A percentile compares a stretch with the other conserved stretches of the same genome.
Conservation (phyloP, 1,284 basidiomycete species). For the Leccinum solheimii region DNA sequence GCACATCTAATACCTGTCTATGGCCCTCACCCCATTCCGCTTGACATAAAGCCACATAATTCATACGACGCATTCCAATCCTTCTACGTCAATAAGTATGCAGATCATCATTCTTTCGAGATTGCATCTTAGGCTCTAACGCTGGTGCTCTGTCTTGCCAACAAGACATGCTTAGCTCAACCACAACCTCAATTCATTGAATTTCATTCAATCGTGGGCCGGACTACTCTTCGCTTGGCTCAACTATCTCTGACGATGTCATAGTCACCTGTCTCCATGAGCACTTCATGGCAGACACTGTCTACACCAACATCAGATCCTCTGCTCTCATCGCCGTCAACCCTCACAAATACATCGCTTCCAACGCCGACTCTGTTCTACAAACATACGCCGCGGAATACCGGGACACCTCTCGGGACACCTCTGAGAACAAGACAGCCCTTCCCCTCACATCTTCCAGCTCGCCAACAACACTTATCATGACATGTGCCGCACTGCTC, state of each 20-base stretch:
- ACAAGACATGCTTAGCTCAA: too few species aligned
- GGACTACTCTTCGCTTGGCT: too few species aligned
- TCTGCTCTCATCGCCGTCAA: slow-evolving; percentile 80
- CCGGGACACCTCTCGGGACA: slow-evolving; percentile 57
- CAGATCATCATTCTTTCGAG: too few species aligned
- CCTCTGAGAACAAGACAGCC: slow-evolving; percentile 49
- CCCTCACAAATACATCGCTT: slow-evolving; percentile 82
- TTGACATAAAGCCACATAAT: too few species aligned
- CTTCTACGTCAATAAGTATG: too few species aligned
- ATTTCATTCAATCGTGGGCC: too few species aligned
- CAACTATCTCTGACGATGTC: slow-evolving; percentile 56
- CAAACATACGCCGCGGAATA: slow-evolving; percentile 82
- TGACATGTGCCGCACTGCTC: slow-evolving; percentile 91
- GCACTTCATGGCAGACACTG: slow-evolving; percentile 78
- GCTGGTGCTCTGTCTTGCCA: too few species aligned
- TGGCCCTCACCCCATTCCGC: too few species aligned
- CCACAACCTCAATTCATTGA: too few species aligned
- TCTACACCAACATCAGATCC: slow-evolving; percentile 50
- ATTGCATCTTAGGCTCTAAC: too few species aligned
- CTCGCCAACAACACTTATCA: slow-evolving; percentile 91
- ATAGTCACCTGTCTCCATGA: slow-evolving; percentile 83
- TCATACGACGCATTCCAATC: too few species aligned
- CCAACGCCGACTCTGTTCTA: slow-evolving; percentile 78
- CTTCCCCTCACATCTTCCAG: slow-evolving; percentile 84
- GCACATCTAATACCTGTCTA: too few species aligned